These are phyloP conservation scores for Termitomyces sp. DNA, from an alignment of 768 basidiomycete species.

Conservation along the genomic window DNA sequence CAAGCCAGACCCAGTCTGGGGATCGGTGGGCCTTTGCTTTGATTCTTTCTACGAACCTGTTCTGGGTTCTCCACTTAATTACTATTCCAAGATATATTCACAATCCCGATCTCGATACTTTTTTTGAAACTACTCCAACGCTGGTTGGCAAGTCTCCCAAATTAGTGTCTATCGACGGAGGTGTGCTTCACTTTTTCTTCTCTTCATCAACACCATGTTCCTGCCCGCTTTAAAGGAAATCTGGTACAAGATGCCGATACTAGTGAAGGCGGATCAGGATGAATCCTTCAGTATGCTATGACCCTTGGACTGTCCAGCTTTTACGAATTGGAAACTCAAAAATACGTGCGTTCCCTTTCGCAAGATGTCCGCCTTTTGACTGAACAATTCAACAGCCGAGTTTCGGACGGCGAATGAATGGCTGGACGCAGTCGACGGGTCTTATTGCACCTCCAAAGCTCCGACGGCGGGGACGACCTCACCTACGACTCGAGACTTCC, in stretches of 20 bases:
- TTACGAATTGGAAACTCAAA: slow-evolving; percentile 7
- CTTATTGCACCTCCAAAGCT: slow-evolving; percentile 28
- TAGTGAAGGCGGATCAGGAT: slow-evolving; percentile 33
- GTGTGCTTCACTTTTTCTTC: slow-evolving; percentile 12
- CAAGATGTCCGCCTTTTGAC: background rate
- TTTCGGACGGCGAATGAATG: slow-evolving; percentile 26
- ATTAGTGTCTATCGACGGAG: slow-evolving; percentile 42
- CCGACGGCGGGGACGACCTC: slow-evolving; percentile 28
- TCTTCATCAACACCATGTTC: background rate
- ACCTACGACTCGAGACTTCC: slow-evolving; percentile 26
- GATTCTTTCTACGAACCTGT: background rate
- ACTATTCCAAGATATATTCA: slow-evolving; percentile 35
- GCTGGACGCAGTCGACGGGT: slow-evolving; percentile 29
- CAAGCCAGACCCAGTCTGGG: slow-evolving; percentile 23
- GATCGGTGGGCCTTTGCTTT: slow-evolving; percentile 16
- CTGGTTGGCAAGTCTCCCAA: slow-evolving; percentile 34
- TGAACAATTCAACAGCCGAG: slow-evolving; percentile 6
- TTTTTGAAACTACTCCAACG: slow-evolving; percentile 31
- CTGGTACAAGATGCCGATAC: slow-evolving; percentile 14
- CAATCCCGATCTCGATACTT: slow-evolving; percentile 36
- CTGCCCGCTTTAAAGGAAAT: slow-evolving; percentile 4
- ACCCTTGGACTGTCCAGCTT: slow-evolving; percentile 26
- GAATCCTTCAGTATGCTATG: slow-evolving; percentile 43
- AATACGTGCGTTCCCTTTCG: background rate
- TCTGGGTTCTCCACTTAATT: slow-evolving; percentile 28